These are phyloP conservation scores for Mortierella alpina DNA, from an alignment of 192 early-diverging fungal species.

Conservation along the genomic window DNA sequence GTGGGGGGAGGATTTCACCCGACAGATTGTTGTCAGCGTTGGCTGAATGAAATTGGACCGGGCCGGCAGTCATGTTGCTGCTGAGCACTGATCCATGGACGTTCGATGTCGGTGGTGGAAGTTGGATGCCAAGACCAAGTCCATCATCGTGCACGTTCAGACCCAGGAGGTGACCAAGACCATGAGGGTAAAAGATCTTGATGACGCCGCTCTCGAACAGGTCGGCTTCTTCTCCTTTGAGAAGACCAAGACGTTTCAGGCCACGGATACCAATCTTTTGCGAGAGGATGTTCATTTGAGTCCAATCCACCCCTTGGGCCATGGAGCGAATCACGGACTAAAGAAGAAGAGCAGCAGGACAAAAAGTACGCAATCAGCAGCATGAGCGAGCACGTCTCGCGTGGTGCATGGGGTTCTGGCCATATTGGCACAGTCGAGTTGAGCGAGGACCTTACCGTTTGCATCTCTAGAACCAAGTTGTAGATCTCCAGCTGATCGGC, in stretches of 20 bases:
- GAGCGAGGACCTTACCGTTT: constrained; percentile 56
- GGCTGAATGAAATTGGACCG: constrained; percentile 17
- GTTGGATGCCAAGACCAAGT: constrained; percentile 66
- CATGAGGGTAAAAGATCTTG: constrained; percentile 92
- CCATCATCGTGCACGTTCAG: constrained; percentile 90
- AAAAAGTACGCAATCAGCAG: background rate
- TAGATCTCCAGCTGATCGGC: constrained; percentile 81
- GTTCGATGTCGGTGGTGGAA: constrained; percentile 50
- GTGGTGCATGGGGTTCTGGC: too few relatives aligned
- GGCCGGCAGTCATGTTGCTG: background rate
- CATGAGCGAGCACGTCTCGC: background rate
- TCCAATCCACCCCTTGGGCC: constrained; percentile 82
- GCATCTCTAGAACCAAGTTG: constrained; percentile 83
- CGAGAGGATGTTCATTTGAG: constrained; percentile 83
- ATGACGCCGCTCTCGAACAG: constrained; percentile 76
- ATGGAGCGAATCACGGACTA: constrained; percentile 73
- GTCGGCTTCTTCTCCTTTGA: constrained; percentile 72
- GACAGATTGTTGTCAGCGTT: background rate
- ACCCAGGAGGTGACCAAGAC: constrained; percentile 88
- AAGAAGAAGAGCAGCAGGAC: background rate
- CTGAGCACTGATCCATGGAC: constrained; percentile 10
- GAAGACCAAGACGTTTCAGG: constrained; percentile 76
- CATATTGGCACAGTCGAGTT: background rate
- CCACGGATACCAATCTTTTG: constrained; percentile 73
- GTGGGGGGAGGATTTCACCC: constrained; percentile 19